phyloP scores from a whole-genome alignment of 202 grass and related monocot species.

The Cymbopogon flexuosus region DNA sequence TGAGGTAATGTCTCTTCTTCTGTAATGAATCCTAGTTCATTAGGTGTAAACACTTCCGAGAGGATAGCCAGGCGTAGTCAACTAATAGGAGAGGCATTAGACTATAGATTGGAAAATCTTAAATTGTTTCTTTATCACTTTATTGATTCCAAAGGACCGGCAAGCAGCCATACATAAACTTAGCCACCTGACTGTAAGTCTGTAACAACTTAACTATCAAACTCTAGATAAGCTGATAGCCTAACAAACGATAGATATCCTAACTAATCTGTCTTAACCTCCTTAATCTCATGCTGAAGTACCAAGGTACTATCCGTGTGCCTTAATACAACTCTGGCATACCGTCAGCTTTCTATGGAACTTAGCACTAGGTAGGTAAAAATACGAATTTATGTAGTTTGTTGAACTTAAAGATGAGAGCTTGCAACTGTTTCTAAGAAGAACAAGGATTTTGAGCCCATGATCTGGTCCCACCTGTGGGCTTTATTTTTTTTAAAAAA shows the following conservation, averaged over 20 bases:
- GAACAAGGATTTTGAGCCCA: neutral
- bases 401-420: neutral
- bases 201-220: neutral
- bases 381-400: neutral
- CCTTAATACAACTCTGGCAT: neutral
- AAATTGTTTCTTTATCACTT: neutral
- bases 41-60: neutral
- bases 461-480: neutral
- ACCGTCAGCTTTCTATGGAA: neutral
- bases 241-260: neutral
- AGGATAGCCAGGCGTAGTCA: neutral
- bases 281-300: neutral
- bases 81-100: neutral
- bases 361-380: neutral
- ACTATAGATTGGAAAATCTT: neutral
- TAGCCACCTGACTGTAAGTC: neutral
- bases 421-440: neutral
- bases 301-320: neutral
- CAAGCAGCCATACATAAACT: neutral
- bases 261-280: neutral
- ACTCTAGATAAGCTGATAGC: neutral
- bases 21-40: neutral
- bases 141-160: neutral
- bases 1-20: slow-evolving; percentile 46
- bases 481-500: neutral